Evolutionary conservation across 2,329 filamentous ascomycete species (phyloP), one percentile per base, ranked within the genome.

Genomic region (Fusarium foetens): DNA sequence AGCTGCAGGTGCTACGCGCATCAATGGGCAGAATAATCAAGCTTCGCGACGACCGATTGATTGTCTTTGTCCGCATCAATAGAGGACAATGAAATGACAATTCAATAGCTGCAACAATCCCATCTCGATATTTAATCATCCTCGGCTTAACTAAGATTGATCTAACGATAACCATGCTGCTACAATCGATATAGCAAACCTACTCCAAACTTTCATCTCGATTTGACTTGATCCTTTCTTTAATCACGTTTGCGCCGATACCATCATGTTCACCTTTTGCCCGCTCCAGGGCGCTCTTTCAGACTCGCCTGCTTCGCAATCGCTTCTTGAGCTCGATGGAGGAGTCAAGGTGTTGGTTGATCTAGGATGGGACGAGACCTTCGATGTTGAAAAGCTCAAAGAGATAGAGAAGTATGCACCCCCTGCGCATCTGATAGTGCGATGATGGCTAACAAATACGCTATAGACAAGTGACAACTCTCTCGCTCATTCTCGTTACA

Each of bases 331-430:
- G 85, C 92, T 99, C 62, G 96, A 99, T 84, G 95, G 95, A 72
- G 96, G 95, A 66, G 92, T 99, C 83, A 98, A 98, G 82, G 90
- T 99, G 58, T 88, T 99, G 59, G 90, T 99, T 41, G 95, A 98
- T 80, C 92, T 98, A 48, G 96, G 96, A 67, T 99, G 96, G 96
- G 95, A 98, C 80, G 94, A 97, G 80, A 89, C 89, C 5, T 98
- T 99, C 80, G 93, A 97, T 79, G 89, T 90, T 36, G 88, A 89
- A 70, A 93, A 94, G 85, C 89, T 99, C 58, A 91, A 91, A 76
- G 93, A 96, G 83, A 89, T 99, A 68, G 95, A 98, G 83, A 96
- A 94, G 93, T 97, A 88, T 74, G 87, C 79, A 58, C 66, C 60
- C 68, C 42, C 23, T 62, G 51, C 29, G 35, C 46, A 41, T 43